Conservation (phyloP, 83 land plant genomes). For the Larix sibirica region DNA sequence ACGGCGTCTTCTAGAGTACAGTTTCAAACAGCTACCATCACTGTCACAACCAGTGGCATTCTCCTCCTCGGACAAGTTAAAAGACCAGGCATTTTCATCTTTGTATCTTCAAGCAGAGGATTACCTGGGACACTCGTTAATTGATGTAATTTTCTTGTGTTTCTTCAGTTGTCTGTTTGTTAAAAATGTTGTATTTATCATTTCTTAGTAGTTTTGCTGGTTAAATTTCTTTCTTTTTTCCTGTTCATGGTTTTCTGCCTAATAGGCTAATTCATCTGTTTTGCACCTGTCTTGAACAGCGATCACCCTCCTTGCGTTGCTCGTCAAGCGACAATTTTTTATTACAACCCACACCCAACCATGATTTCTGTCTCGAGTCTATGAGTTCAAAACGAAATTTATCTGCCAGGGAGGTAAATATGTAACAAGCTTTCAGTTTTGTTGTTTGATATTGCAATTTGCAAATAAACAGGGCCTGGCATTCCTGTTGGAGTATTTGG, state of each 20-base stretch:
- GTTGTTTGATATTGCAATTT: background rate
- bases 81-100: background rate
- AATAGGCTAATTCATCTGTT: background rate
- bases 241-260: background rate
- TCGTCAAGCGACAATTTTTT: conserved; percentile 2
- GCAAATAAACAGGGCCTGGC: background rate
- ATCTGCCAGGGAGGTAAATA: conserved; percentile 6
- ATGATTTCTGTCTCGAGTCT: background rate
- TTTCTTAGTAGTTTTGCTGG: background rate
- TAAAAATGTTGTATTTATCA: background rate
- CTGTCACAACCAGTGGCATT: background rate
- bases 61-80: background rate
- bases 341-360: background rate
- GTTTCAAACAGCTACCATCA: conserved; percentile 21
- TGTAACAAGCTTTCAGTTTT: background rate
- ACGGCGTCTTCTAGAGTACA: conserved; percentile 47
- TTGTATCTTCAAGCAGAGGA: background rate
- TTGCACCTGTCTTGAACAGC: conserved; percentile 4
- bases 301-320: background rate
- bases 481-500: conserved; percentile 2
- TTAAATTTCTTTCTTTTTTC: background rate
- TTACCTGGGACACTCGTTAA: background rate
- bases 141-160: background rate
- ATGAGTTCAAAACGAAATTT: background rate
- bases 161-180: background rate